Evolutionary conservation across 116 monocot genomes (phyloP).

Genomic region (Cymodocea nodosa): DNA sequence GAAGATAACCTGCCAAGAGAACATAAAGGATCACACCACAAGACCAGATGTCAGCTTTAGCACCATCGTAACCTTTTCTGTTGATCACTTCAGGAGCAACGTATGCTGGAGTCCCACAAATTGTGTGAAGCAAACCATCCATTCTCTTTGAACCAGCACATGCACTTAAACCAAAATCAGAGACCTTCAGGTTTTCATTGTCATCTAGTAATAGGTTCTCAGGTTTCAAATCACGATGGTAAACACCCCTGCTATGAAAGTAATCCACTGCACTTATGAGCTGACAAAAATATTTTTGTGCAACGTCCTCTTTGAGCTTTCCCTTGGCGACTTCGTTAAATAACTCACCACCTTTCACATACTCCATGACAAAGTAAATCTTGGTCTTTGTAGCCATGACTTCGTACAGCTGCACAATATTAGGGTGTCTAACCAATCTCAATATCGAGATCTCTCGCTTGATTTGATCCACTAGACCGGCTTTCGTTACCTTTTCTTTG

Average conservation of each 20-base stretch:
- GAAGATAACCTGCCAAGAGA: constrained; percentile 25
- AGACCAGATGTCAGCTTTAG: constrained; percentile 29
- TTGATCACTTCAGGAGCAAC: constrained; percentile 23
- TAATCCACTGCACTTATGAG: constrained; percentile 17
- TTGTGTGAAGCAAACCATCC: constrained; percentile 25
- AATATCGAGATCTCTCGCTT: constrained; percentile 30
- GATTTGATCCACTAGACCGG: constrained; percentile 29
- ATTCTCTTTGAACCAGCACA: constrained; percentile 12
- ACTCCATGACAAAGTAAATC: constrained; percentile 34
- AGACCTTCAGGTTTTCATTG: constrained; percentile 17
- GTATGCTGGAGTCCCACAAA: no score
- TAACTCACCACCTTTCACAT: constrained; percentile 33
- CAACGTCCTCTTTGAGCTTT: constrained; percentile 20
- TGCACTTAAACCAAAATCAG: constrained; percentile 26
- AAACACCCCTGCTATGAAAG: constrained; percentile 24
- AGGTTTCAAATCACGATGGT: constrained; percentile 24
- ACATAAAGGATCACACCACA: constrained; percentile 27
- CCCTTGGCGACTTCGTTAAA: constrained; percentile 23
- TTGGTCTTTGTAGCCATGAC: constrained; percentile 39
- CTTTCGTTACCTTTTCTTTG: constrained; percentile 23
- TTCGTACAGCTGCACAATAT: constrained; percentile 28
- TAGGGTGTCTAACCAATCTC: constrained; percentile 26
- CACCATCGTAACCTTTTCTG: constrained; percentile 25
- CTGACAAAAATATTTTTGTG: constrained; percentile 18
- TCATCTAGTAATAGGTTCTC: constrained; percentile 23